Evolutionary conservation across 768 basidiomycete species (phyloP).

Genomic region (Russula ochroleuca): DNA sequence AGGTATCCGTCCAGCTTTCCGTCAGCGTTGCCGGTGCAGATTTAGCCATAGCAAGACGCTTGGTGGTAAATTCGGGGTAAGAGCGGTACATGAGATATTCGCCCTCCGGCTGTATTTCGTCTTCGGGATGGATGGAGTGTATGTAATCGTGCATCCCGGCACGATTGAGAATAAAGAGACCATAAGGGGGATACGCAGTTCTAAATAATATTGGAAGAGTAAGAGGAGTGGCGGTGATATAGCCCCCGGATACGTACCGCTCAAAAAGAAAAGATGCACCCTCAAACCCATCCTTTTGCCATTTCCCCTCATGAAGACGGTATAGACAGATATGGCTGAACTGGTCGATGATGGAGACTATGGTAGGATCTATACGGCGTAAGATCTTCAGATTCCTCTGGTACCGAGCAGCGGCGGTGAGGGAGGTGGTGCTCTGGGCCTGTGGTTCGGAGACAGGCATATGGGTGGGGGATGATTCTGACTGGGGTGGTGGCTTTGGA

Average conservation of each 20-base stretch:
- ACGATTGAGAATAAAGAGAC: slow-evolving; percentile 80
- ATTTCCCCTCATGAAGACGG: slow-evolving; percentile 65
- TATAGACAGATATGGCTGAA: slow-evolving; percentile 86
- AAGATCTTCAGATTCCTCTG: slow-evolving; percentile 77
- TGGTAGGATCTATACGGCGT: slow-evolving; percentile 72
- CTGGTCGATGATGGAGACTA: slow-evolving; percentile 77
- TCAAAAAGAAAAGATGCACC: slow-evolving; percentile 90
- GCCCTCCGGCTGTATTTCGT: slow-evolving; percentile 59
- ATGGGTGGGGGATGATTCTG: slow-evolving; percentile 13
- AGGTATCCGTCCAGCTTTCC: slow-evolving; percentile 30
- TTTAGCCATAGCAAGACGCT: slow-evolving; percentile 34
- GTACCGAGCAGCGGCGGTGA: slow-evolving; percentile 58
- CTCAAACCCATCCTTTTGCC: slow-evolving; percentile 81
- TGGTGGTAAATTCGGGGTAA: slow-evolving; percentile 61
- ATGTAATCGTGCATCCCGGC: slow-evolving; percentile 76
- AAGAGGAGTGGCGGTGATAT: slow-evolving; percentile 5
- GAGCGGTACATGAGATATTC: slow-evolving; percentile 70
- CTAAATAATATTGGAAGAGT: slow-evolving; percentile 37
- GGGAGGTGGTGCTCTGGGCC: slow-evolving; percentile 35
- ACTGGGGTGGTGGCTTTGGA: slow-evolving; percentile 10
- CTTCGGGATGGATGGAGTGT: slow-evolving; percentile 72
- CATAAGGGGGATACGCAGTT: slow-evolving; percentile 74
- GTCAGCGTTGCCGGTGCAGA: slow-evolving; percentile 28
- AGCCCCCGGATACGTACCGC: slow-evolving; percentile 47
- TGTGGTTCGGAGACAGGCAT: slow-evolving; percentile 9